These are phyloP conservation scores for Neurospora sp. DNA, from an alignment of 495 filamentous ascomycete species.

Conservation along the genomic window DNA sequence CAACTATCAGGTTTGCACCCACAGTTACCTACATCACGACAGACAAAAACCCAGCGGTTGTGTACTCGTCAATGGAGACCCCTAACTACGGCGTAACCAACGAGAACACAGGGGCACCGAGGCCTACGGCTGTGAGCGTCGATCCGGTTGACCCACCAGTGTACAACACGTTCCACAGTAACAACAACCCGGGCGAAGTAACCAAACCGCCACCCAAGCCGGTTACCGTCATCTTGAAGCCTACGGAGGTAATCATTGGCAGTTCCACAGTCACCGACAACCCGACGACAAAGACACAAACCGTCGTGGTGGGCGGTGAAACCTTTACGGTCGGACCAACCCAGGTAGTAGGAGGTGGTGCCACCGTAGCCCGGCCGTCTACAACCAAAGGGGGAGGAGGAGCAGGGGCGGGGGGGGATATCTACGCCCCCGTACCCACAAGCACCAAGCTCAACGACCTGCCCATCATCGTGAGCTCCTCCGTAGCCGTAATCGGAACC, in stretches of 20 bases:
- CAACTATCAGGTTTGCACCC: background rate
- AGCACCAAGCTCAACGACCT: constrained; percentile 31
- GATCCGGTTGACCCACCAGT: constrained; percentile 21
- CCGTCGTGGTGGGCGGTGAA: constrained; percentile 28
- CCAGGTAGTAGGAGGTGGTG: constrained; percentile 28
- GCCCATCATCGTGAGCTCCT: constrained; percentile 30
- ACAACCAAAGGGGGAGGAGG: background rate
- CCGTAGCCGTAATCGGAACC: constrained; percentile 35
- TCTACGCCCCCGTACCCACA: constrained; percentile 21
- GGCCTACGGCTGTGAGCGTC: constrained; percentile 8
- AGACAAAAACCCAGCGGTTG: constrained; percentile 40
- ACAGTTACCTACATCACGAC: constrained; percentile 34
- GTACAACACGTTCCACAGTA: constrained; percentile 15
- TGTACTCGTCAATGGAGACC: constrained; percentile 27
- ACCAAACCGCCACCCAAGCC: constrained; percentile 4
- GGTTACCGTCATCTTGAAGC: constrained; percentile 29
- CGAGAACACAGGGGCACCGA: background rate
- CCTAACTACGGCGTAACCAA: constrained; percentile 34
- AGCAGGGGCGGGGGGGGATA: background rate
- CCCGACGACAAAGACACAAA: constrained; percentile 22
- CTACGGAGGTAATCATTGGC: constrained; percentile 32
- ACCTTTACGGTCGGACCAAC: constrained; percentile 37
- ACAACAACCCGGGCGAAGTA: constrained; percentile 2
- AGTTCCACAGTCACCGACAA: constrained; percentile 31
- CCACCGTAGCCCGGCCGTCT: constrained; percentile 28